A percentile compares a stretch with the other conserved stretches of the same genome.
Conservation (phyloP, 352 stramenopile species). For the Pythium graminicola region DNA sequence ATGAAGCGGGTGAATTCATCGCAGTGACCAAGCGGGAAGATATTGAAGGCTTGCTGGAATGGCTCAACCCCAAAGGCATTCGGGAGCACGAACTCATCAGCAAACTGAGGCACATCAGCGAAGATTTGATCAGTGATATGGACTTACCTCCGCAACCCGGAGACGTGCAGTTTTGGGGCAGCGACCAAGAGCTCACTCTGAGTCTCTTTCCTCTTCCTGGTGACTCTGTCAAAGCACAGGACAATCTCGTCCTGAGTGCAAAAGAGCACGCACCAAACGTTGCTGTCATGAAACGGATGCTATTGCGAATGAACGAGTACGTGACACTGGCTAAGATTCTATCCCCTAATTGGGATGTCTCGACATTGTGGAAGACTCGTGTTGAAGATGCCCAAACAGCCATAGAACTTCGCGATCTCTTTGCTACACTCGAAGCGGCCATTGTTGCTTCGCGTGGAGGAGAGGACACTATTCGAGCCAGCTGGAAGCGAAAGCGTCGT, state of each 20-base stretch:
- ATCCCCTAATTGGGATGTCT: slow-evolving; percentile 38
- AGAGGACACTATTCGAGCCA: slow-evolving; percentile 52
- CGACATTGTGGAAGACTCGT: slow-evolving; percentile 34
- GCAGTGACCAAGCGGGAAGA: slow-evolving; percentile 33
- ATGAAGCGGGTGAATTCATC: slow-evolving; percentile 54
- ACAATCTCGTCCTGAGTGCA: slow-evolving; percentile 37
- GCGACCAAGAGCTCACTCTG: slow-evolving; percentile 22
- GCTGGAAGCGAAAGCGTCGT: slow-evolving; percentile 71
- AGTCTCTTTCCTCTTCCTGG: slow-evolving; percentile 66
- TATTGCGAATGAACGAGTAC: slow-evolving; percentile 53
- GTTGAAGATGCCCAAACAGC: slow-evolving; percentile 26
- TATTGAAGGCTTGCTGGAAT: slow-evolving; percentile 43
- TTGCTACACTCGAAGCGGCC: slow-evolving; percentile 52
- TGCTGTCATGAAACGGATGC: slow-evolving; percentile 48
- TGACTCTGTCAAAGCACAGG: slow-evolving; percentile 37
- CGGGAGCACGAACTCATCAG: slow-evolving; percentile 53
- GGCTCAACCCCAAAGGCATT: slow-evolving; percentile 72
- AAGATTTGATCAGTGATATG: slow-evolving; percentile 22
- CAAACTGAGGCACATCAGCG: slow-evolving; percentile 46
- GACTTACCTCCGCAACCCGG: neutral
- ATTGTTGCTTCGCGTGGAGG: slow-evolving; percentile 35
- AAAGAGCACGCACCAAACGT: slow-evolving; percentile 38
- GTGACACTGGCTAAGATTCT: slow-evolving; percentile 49
- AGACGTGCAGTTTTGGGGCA: slow-evolving; percentile 13
- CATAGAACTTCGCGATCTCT: slow-evolving; percentile 37